Conservation (phyloP, 2,329 filamentous ascomycete genomes). For the Albophoma yamanashiensis region DNA sequence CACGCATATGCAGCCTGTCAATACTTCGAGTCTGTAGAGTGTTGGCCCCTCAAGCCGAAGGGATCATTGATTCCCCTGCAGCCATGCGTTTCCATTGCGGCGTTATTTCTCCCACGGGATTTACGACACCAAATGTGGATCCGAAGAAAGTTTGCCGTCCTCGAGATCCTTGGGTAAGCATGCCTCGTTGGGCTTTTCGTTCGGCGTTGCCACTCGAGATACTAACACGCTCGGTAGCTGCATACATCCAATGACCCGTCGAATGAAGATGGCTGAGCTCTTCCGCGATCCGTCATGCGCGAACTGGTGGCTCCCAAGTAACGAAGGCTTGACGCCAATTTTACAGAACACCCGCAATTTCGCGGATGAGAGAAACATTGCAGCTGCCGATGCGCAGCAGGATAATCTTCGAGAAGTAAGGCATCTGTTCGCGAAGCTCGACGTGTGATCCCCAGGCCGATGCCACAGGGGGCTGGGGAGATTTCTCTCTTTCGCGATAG, state of each 20-base stretch:
- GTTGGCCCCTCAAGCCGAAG: constrained; percentile 58
- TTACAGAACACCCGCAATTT: constrained; percentile 70
- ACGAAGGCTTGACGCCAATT: constrained; percentile 63
- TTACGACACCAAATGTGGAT: constrained; percentile 66
- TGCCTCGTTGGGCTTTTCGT: background rate
- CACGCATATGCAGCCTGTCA: constrained; percentile 64
- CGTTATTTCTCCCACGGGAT: constrained; percentile 72
- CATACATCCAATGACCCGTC: constrained; percentile 66
- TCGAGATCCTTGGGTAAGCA: constrained; percentile 70
- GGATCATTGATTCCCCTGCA: constrained; percentile 66
- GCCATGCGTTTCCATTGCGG: constrained; percentile 63
- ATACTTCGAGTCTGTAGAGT: constrained; percentile 67
- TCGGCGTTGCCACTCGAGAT: background rate
- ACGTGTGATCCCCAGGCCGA: constrained; percentile 9
- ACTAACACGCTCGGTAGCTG: constrained; percentile 45
- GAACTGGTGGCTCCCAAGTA: constrained; percentile 83
- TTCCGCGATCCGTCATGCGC: constrained; percentile 63
- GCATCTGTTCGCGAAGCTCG: constrained; percentile 57
- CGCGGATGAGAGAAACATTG: constrained; percentile 63
- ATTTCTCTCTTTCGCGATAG: background rate
- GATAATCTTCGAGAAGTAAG: constrained; percentile 67
- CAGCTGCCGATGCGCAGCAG: constrained; percentile 42
- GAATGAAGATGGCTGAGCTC: constrained; percentile 62
- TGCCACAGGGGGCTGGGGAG: background rate
- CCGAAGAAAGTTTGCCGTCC: constrained; percentile 63